Base-by-base conservation (phyloP, 345 rosid species). In the Lenwebbia sp. region DNA sequence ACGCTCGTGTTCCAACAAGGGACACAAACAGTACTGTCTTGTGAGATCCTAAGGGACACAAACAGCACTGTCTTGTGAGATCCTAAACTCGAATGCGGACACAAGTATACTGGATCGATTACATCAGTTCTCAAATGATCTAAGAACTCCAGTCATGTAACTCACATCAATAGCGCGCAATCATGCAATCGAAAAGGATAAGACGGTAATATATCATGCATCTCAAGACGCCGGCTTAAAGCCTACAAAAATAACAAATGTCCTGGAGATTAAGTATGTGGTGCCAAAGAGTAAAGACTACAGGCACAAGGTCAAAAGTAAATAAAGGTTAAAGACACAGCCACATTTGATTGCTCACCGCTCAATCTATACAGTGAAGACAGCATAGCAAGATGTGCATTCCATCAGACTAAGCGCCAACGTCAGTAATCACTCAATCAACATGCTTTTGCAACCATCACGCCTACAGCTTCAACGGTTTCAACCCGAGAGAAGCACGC, bases 401-500 rank as follows among this genome's bases (percentile, higher is more conserved):
- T 70, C 81, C 81, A 70, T 70, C 81, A 37, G 26, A 70, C 26
- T 4, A 19, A 37, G 81, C 47, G 37, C 26, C 47, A 21, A 19
- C 26, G 26, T 19, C 81, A 41, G 25, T 70, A 37, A 70, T 70
- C 47, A 19, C 25, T 65, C 81, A 4, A 70, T 19, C 47, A 70
- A 70, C 19, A n/a, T 41, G 84, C 28, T 25, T 50, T 3, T 44
- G 54, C 33, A 83, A 33, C 83, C 30, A 26, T 25, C 9, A 14
- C 8, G 51, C 19, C 62, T 85, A 88, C 47, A 87, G 75, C 90
- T 83, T 92, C 89, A 96, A 89, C 0, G 98, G 98, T 90, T 94
- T 94, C 91, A 95, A 50, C 60, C 98, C 98, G 51, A 94, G 93
- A 54, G 96, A 89, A 58, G 96, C 95, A 50, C 98, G 93, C 30